phyloP scores from a whole-genome alignment of 2,329 filamentous ascomycete species.

The Ophiostoma perfectum region DNA sequence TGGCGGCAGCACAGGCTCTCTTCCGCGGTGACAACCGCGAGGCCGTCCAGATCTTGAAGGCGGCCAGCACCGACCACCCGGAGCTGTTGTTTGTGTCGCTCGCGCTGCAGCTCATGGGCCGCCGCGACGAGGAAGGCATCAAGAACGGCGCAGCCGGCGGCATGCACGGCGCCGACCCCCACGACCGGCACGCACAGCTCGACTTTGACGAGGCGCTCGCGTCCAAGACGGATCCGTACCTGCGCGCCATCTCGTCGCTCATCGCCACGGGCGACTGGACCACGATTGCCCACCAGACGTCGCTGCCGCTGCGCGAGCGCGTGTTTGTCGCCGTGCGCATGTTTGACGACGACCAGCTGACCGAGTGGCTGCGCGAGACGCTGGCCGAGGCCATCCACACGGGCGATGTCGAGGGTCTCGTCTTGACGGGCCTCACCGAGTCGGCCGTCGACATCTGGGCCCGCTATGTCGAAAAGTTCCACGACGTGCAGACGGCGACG shows the following conservation, averaged over 20 bases:
- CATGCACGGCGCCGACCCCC: not conserved
- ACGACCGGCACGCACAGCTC: not conserved
- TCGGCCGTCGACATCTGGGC: conserved; percentile 68
- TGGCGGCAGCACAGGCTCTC: conserved; percentile 69
- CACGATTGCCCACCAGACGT: conserved; percentile 64
- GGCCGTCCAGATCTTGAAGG: conserved; percentile 65
- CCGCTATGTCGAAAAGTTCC: conserved; percentile 67
- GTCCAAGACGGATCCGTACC: conserved; percentile 64
- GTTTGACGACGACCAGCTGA: conserved; percentile 57
- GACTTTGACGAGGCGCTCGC: conserved; percentile 14
- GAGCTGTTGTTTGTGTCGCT: conserved; percentile 65
- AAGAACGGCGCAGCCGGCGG: conserved; percentile 29
- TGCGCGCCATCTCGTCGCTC: conserved; percentile 72
- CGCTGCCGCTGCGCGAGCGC: conserved; percentile 68
- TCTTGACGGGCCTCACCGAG: conserved; percentile 72
- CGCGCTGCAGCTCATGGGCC: conserved; percentile 58
- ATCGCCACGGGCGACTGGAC: conserved; percentile 74
- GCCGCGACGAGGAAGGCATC: conserved; percentile 41
- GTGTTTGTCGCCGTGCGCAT: conserved; percentile 66
- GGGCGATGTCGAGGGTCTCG: conserved; percentile 71
- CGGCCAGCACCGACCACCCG: conserved; percentile 55
- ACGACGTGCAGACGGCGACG: conserved; percentile 73
- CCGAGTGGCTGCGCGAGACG: conserved; percentile 62
- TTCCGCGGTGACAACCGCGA: conserved; percentile 65
- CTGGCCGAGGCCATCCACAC: conserved; percentile 55